A percentile compares a stretch with the other conserved stretches of the same genome.
These are phyloP conservation scores for Cryptococcus sp. DNA, from an alignment of 1,284 basidiomycete species.

Conservation along the genomic window DNA sequence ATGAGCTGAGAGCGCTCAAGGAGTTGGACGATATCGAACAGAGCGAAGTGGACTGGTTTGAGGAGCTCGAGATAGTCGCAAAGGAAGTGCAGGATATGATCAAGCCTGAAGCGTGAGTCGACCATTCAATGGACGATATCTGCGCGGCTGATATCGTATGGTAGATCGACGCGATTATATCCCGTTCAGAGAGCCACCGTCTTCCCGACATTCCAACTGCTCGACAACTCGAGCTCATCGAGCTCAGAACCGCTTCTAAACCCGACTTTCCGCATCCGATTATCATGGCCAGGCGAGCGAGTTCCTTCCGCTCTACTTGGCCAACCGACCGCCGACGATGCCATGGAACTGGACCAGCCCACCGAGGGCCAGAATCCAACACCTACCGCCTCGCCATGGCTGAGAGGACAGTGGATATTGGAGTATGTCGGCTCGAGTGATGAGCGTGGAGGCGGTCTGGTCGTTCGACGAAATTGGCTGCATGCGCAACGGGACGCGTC, in stretches of 20 bases:
- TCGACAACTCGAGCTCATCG: background rate
- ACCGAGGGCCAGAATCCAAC: background rate
- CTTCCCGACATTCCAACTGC: constrained; percentile 25
- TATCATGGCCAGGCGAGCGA: constrained; percentile 15
- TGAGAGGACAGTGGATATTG: constrained; percentile 25
- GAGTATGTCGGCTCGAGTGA: constrained; percentile 15
- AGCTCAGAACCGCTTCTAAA: background rate
- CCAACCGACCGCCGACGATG: background rate
- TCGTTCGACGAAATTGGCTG: constrained; percentile 38
- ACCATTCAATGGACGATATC: background rate
- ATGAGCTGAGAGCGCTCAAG: constrained; percentile 36
- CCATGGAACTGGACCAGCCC: constrained; percentile 4
- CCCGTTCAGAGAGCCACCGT: constrained; percentile 2
- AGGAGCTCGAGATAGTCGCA: constrained; percentile 35
- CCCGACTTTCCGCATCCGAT: constrained; percentile 26
- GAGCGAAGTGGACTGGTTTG: constrained; percentile 32
- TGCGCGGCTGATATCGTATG: background rate
- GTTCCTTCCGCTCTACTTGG: constrained; percentile 10
- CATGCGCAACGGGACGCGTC: background rate
- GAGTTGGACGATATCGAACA: constrained; percentile 35
- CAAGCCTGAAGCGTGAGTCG: constrained; percentile 12
- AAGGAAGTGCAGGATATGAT: constrained; percentile 8
- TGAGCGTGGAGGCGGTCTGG: constrained; percentile 29
- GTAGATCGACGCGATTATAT: constrained; percentile 5
- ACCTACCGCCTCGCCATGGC: constrained; percentile 1